phyloP scores from a whole-genome alignment of 495 filamentous ascomycete species.

The Xylaria longipes region DNA sequence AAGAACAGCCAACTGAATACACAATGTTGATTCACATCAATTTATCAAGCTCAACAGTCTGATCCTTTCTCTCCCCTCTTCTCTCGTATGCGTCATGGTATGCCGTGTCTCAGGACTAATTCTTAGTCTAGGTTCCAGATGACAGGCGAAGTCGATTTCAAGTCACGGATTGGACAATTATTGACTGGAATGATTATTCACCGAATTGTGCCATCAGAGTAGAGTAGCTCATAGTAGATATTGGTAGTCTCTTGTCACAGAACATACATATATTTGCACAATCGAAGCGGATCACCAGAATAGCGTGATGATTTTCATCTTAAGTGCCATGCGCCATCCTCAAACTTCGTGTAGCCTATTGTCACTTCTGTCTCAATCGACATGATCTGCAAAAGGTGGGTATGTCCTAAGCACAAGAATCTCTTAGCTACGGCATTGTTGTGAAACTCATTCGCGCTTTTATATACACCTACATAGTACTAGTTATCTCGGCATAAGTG shows the following conservation, averaged over 20 bases:
- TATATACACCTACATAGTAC: neutral
- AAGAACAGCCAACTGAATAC: slow-evolving; percentile 66
- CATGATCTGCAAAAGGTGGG: neutral
- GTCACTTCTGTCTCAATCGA: neutral
- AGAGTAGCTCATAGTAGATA: neutral
- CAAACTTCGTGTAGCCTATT: neutral
- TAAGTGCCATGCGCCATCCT: neutral
- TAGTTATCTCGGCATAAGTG: neutral
- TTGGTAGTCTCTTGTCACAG: neutral
- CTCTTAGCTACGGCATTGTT: neutral
- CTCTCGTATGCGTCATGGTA: neutral
- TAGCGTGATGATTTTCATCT: neutral
- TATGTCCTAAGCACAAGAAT: neutral
- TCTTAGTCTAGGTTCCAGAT: slow-evolving; percentile 1
- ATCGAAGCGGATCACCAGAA: neutral
- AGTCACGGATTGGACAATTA: neutral
- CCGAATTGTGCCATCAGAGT: neutral
- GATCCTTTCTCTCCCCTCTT: slow-evolving; percentile 35
- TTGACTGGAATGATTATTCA: neutral
- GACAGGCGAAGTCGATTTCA: neutral
- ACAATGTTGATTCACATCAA: slow-evolving; percentile 58
- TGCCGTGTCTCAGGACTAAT: slow-evolving; percentile 4
- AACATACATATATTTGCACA: neutral
- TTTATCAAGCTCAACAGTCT: slow-evolving; percentile 69
- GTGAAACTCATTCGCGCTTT: neutral